A percentile compares a stretch with the other conserved stretches of the same genome.
These are phyloP conservation scores for Zygnema cylindricum DNA, from an alignment of 139 green algal species.

Conservation along the genomic window DNA sequence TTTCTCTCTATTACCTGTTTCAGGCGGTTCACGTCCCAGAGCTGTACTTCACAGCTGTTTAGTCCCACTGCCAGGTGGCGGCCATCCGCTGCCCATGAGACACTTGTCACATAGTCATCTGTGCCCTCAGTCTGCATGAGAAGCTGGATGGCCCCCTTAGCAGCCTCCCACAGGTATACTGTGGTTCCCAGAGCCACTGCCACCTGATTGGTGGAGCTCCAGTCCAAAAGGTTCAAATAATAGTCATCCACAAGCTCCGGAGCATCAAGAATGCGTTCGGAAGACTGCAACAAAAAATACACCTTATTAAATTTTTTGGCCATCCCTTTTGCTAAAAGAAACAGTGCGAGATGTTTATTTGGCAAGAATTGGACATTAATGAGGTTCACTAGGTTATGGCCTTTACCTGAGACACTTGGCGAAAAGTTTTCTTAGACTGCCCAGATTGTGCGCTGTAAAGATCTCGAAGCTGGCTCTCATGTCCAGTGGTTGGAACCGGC, in stretches of 20 bases:
- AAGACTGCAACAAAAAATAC: conserved; percentile 67
- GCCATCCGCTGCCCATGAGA: conserved; percentile 89
- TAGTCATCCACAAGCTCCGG: conserved; percentile 97
- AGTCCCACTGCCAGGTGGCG: conserved; percentile 86
- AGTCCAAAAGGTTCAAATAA: conserved; percentile 98
- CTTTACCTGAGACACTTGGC: conserved; percentile 72
- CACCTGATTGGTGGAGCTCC: conserved; percentile 82
- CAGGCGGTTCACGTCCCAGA: conserved; percentile 79
- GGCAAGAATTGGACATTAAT: too few species aligned
- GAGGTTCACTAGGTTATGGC: neutral
- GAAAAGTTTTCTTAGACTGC: conserved; percentile 73
- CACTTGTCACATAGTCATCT: conserved; percentile 79
- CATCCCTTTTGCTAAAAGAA: too few species aligned
- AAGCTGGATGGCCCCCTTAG: conserved; percentile 80
- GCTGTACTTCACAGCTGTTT: conserved; percentile 76
- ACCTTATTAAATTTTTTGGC: neutral
- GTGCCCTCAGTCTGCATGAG: conserved; percentile 67
- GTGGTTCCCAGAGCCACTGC: conserved; percentile 83
- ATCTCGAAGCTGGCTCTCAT: conserved; percentile 39
- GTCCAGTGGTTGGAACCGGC: conserved; percentile 68
- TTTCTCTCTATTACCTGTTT: conserved; percentile 58
- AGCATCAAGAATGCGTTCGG: conserved; percentile 93
- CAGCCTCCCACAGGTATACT: conserved; percentile 96
- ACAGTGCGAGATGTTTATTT: too few species aligned
- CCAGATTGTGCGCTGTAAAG: neutral